Base-by-base conservation (phyloP, 2,329 filamentous ascomycete genomes). In the Drechslerella dactyloides region DNA sequence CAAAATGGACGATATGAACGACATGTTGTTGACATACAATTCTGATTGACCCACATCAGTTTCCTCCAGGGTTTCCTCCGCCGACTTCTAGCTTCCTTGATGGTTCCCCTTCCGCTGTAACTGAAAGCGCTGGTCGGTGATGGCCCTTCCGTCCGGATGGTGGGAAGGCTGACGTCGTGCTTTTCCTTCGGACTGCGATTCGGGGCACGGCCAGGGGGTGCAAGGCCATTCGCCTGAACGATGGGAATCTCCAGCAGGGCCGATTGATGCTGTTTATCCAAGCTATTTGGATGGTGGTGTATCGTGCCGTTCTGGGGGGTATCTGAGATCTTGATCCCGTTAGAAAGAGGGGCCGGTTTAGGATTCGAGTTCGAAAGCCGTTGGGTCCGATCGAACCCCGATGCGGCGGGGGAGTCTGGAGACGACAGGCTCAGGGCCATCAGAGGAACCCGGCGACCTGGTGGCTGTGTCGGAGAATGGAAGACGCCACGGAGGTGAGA, bases 11-110 rank as follows among this genome's bases (percentile, higher is more conserved):
- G 11, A 50, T 7, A 35, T 13, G 11, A 42, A 17, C 15, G 46
- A 23, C 33, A 37, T n/a, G 23, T 50, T 21, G n/a, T 5, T 19
- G 81, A 21, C 87, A 74, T 82, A 93, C 90, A 96, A 35, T 90
- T 90, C 79, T 97, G 94, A 81, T 96, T 96, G 78, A 99, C 93
- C 94, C 94, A 99, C 62, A 99, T 85, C 75, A 99, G 81, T 82
- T 97, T 97, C 84, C 96, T 96, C 90, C 93, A 97, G 10, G 86
- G 69, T 42, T 75, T 75, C 42, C 74, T 70, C 24, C 73, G 75
- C 42, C 51, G 50, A 33, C 19, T 72, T 23, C 68, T 60, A 30
- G 68, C 68, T 53, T 72, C 68, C 19, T 65, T 72, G 42, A 72
- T 72, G 6, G 68, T 64, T 19, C 60, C 60, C 27, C 68, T 64